Percentiles rank a stretch among this genome's conserved stretches.
These are phyloP conservation scores for Kalmusia sp. DNA, from an alignment of 2,329 filamentous ascomycete species.

Conservation along the genomic window DNA sequence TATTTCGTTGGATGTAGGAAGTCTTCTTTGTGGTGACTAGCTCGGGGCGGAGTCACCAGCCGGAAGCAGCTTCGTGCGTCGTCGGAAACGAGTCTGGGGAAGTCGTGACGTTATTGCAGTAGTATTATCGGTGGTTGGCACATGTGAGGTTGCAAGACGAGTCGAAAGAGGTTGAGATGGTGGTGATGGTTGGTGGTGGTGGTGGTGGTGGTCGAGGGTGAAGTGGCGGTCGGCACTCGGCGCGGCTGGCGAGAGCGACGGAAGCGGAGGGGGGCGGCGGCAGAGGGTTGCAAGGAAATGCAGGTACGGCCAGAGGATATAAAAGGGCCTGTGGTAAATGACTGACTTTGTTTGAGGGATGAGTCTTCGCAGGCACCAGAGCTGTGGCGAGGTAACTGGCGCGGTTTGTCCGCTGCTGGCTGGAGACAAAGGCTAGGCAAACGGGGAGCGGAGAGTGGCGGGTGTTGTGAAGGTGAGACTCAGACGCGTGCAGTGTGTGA, in stretches of 20 bases:
- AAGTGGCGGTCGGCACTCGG: conserved; percentile 23
- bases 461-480: background rate
- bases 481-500: conserved; percentile 1
- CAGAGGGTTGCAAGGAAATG: conserved; percentile 17
- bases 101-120: conserved; percentile 25
- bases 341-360: conserved; percentile 2
- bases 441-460: conserved; percentile 12
- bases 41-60: conserved; percentile 34
- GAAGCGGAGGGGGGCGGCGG: conserved; percentile 24
- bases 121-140: conserved; percentile 36
- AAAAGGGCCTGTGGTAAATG: conserved; percentile 8
- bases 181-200: conserved; percentile 18
- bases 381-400: conserved; percentile 9
- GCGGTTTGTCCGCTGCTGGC: conserved; percentile 11
- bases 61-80: conserved; percentile 34
- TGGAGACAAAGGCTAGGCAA: conserved; percentile 16
- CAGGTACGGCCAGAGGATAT: conserved; percentile 24
- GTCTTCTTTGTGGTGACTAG: conserved; percentile 35
- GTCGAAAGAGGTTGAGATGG: conserved; percentile 3
- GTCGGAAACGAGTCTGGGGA: conserved; percentile 19
- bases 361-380: conserved; percentile 13
- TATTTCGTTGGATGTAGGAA: conserved; percentile 31
- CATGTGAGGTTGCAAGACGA: conserved; percentile 21
- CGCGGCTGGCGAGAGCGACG: conserved; percentile 30
- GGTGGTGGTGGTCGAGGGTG: conserved; percentile 25